These are phyloP conservation scores for Scheffersomyces lignicola DNA, from an alignment of 1,139 yeast species.

Conservation along the genomic window DNA sequence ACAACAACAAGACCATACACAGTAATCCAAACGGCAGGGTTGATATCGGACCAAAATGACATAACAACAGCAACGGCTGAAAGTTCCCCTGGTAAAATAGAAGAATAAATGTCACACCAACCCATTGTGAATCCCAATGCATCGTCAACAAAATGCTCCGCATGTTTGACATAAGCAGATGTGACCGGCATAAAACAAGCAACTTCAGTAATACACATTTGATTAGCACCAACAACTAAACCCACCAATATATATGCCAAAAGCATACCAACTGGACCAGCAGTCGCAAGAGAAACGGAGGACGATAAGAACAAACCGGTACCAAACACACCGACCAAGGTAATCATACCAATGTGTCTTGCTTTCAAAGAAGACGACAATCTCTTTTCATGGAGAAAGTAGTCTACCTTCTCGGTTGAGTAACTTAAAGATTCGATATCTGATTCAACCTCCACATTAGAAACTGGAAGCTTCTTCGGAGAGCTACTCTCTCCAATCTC, in stretches of 20 bases:
- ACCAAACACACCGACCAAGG: constrained; percentile 31
- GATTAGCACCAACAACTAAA: constrained; percentile 20
- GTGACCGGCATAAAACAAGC: constrained; percentile 32
- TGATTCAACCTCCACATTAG: constrained; percentile 4
- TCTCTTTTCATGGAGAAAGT: constrained; percentile 13
- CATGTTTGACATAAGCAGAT: constrained; percentile 26
- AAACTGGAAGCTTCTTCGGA: not conserved
- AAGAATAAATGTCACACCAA: constrained; percentile 18
- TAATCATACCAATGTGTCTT: constrained; percentile 33
- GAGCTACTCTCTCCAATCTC: not conserved
- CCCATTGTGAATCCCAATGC: constrained; percentile 29
- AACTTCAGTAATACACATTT: constrained; percentile 27
- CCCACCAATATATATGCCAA: constrained; percentile 22
- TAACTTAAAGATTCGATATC: constrained; percentile 10
- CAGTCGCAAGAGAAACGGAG: constrained; percentile 19
- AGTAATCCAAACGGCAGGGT: constrained; percentile 28
- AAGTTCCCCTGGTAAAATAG: constrained; percentile 23
- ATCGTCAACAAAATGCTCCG: constrained; percentile 27
- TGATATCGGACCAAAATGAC: constrained; percentile 22
- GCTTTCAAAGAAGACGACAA: constrained; percentile 19
- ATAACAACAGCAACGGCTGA: constrained; percentile 30
- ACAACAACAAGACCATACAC: constrained; percentile 24
- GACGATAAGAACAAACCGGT: constrained; percentile 24
- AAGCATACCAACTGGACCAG: constrained; percentile 23
- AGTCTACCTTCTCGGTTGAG: constrained; percentile 8